phyloP scores from a whole-genome alignment of 176 grass and related monocot species.

The Triticum timopheevii region DNA sequence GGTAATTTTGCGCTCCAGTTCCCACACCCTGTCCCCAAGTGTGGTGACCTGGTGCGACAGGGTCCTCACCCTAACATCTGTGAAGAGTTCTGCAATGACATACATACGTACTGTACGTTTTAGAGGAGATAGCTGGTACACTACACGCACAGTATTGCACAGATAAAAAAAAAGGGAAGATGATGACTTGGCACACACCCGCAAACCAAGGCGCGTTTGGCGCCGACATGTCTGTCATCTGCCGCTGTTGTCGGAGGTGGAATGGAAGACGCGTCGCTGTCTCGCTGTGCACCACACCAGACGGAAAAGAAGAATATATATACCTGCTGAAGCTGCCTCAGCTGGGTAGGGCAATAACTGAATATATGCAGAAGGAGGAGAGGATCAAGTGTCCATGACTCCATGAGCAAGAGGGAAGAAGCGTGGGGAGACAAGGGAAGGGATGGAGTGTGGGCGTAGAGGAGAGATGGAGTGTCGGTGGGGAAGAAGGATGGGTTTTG shows the following conservation, averaged over 20 bases:
- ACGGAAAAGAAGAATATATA: not conserved
- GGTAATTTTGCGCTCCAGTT: not conserved
- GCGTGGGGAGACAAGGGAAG: not conserved
- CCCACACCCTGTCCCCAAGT: conserved; percentile 3
- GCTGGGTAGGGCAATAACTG: too few relatives aligned
- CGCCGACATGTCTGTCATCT: not conserved
- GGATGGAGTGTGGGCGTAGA: not conserved
- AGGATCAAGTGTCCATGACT: not conserved
- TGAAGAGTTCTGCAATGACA: conserved; percentile 12
- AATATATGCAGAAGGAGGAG: not conserved
- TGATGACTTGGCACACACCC: not conserved
- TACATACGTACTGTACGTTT: not conserved
- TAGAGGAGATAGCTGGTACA: not conserved
- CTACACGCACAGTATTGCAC: not conserved
- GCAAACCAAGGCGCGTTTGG: conserved; percentile 14
- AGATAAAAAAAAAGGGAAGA: not conserved
- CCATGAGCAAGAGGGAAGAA: not conserved
- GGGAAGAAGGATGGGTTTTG: not conserved
- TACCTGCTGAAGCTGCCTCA: not conserved
- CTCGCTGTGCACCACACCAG: not conserved
- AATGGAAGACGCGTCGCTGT: not conserved
- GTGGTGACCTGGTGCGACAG: conserved; percentile 14
- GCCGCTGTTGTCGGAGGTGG: not conserved
- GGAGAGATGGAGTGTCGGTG: not conserved
- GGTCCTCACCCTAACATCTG: conserved; percentile 25